Evolutionary conservation across 176 grass and related monocot genomes (phyloP), one percentile per base, ranked within the genome.

Genomic region (Dendrocalamus sinicus): DNA sequence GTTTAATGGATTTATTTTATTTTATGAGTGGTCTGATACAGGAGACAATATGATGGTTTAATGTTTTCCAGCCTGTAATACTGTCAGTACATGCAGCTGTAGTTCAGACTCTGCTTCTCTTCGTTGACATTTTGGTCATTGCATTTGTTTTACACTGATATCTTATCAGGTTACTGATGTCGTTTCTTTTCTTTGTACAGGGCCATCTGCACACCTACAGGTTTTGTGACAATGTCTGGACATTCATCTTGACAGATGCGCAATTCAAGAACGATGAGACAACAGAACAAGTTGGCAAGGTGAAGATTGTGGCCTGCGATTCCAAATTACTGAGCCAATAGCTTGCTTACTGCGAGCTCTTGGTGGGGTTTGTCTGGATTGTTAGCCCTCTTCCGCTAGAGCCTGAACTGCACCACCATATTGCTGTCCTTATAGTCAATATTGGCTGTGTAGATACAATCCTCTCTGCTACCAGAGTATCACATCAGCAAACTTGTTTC

Each of bases 161-260:
- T 37, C 54, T 78, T 71, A 28, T 24, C 22, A 4, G 8, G 22
- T 22, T 63, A 57, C 26, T 61, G 43, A 85, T 85, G 22, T 30
- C 2, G 32, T 22, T 22, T 69, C 22, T 52, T 80, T 70, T 32
- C 6, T 75, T 4, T 65, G 59, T 8, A 24, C 85, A 95, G 95
- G 95, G 95, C 51, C 96, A 99, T 73, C 88, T 99, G 59, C 96
- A 94, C 92, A 96, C 96, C 16, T 99, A 99, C 55, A 93, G 96
- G 90, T 99, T 96, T 76, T 99, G 96, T 23, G 96, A 99, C 73
- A 96, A 99, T 82, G 96, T 98, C 24, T 96, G 93, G 96, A 96
- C 96, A 5, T 99, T 99, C 86, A 99, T 96, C 54, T 48, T 99
- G 46, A 81, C 89, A 24, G 91, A 94, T 8, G 96, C 96, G 35